These are phyloP conservation scores for Alnus glutinosa DNA, from an alignment of 306 rosid species.

Conservation along the genomic window DNA sequence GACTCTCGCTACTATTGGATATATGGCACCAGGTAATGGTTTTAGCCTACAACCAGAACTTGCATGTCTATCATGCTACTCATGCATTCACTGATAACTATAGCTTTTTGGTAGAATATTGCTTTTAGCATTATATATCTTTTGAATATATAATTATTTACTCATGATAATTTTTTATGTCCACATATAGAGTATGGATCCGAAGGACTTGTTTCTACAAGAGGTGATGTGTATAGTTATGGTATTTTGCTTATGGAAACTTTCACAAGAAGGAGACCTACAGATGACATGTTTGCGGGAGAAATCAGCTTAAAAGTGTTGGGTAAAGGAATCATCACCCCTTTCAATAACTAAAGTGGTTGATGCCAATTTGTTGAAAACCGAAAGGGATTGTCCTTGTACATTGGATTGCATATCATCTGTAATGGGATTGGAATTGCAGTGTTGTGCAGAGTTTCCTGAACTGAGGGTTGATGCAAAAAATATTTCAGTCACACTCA, in stretches of 20 bases:
- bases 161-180: too few species aligned
- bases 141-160: too few species aligned
- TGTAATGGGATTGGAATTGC: neutral
- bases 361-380: conserved; percentile 1
- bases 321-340: neutral
- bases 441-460: neutral
- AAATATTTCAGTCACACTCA: too few species aligned
- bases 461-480: neutral
- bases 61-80: too few species aligned
- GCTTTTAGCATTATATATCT: too few species aligned
- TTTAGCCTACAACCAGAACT: too few species aligned
- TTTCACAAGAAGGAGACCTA: conserved; percentile 20
- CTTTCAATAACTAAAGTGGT: conserved; percentile 6
- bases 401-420: conserved; percentile 4
- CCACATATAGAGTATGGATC: neutral
- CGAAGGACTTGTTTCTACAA: neutral
- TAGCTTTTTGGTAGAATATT: too few species aligned
- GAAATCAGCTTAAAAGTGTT: conserved; percentile 12
- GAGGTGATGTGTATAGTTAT: conserved; percentile 29
- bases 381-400: neutral
- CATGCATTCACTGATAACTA: too few species aligned
- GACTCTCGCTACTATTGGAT: too few species aligned
- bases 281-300: conserved; percentile 13
- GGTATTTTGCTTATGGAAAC: conserved; percentile 23
- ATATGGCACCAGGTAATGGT: too few species aligned